Evolutionary conservation across 176 grass and related monocot genomes (phyloP), one percentile per base, ranked within the genome.

Genomic region (Dendrocalamus sinicus): DNA sequence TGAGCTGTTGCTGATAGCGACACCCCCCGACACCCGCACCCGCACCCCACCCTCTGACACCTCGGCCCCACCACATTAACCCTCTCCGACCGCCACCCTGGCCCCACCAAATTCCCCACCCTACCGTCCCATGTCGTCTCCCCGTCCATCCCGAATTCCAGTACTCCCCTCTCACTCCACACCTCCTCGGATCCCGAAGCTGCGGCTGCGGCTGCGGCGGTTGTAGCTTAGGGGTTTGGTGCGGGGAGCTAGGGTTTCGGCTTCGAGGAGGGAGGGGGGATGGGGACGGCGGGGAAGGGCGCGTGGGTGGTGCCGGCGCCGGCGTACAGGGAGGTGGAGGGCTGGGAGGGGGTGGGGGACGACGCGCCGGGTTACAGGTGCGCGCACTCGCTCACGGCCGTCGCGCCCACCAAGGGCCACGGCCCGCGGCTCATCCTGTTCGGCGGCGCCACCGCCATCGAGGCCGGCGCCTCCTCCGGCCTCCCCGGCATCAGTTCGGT

Each of bases 371-470:
- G 93, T 0, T 91, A 88, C 73, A 75, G 96, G 70, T 99, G 96
- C 81, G 82, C 55, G 1, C 96, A 99, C 84, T 96, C 96, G 60
- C 92, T 99, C 67, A 99, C 93, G 52, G 76, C 80, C 81, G 85
- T 99, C 58, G 93, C 93, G 22, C 92, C 93, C 70, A 91, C 92
- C 79, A 99, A 99, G 84, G 82, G 57, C 12, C 96, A 91, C 78
- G 96, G 96, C 30, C 93, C 88, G 53, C 92, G 96, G 37, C 93
- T 99, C 75, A 94, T 99, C 86, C 96, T 99, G 70, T 99, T 99
- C 82, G 96, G 96, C 40, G 96, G 96, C 54, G 93, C 93, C 81
- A 99, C 96, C 24, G 90, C 91, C 90, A 96, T 99, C 81, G 96
- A 96, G 84, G 89, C 88, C 77, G 87, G 91, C 83, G 89, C 72